phyloP scores from a whole-genome alignment of 1,139 yeast genomes.

The Taphrina wiesneri region DNA sequence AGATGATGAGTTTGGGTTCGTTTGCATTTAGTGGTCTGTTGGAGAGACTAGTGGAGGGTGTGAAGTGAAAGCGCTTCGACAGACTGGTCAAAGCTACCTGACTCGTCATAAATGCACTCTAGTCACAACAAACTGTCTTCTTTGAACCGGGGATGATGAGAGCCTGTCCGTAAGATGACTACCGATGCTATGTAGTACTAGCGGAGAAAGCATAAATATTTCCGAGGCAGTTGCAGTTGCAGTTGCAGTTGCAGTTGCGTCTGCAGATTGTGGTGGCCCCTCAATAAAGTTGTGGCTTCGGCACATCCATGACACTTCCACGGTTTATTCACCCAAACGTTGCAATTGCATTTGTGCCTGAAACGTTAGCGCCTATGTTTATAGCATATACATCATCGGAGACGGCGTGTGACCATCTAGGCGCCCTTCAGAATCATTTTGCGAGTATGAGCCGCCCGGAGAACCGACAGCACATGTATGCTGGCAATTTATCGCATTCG shows the following conservation, averaged over 20 bases:
- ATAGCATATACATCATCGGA: too few relatives aligned
- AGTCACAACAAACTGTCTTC: too few relatives aligned
- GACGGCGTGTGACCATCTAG: too few relatives aligned
- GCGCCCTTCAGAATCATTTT: too few relatives aligned
- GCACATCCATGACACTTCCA: neutral
- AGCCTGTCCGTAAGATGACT: too few relatives aligned
- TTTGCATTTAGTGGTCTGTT: neutral
- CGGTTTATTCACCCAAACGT: neutral
- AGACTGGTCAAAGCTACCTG: slow-evolving; percentile 9
- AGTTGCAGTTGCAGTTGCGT: too few relatives aligned
- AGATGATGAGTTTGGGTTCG: slow-evolving; percentile 4
- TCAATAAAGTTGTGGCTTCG: slow-evolving; percentile 10
- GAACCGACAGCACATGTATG: slow-evolving; percentile 33
- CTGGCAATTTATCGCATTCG: slow-evolving; percentile 30
- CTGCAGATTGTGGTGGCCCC: neutral
- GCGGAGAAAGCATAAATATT: neutral
- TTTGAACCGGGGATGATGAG: too few relatives aligned
- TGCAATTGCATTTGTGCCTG: neutral
- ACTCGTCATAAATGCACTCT: neutral
- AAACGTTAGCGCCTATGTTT: too few relatives aligned
- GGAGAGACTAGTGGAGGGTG: slow-evolving; percentile 5
- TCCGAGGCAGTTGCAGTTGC: too few relatives aligned
- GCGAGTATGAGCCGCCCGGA: slow-evolving; percentile 24
- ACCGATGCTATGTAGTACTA: neutral
- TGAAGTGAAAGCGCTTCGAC: slow-evolving; percentile 21